These are phyloP conservation scores for Neurospora sp. DNA, from an alignment of 2,329 filamentous ascomycete species.

Conservation along the genomic window DNA sequence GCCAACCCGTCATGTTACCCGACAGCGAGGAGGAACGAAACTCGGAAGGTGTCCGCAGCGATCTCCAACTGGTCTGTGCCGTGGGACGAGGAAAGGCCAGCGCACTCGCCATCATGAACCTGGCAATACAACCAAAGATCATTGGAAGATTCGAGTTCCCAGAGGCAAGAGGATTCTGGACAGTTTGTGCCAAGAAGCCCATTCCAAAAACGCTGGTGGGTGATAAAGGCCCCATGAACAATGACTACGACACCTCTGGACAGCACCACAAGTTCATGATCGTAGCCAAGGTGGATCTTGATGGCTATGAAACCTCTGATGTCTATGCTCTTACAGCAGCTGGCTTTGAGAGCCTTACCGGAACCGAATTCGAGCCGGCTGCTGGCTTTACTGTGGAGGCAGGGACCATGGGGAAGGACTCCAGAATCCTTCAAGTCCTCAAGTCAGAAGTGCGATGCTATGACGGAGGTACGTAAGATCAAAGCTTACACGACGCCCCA, in stretches of 20 bases:
- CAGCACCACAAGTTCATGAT: conserved; percentile 76
- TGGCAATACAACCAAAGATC: conserved; percentile 64
- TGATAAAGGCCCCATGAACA: conserved; percentile 39
- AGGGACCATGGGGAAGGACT: conserved; percentile 70
- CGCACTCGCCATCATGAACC: conserved; percentile 66
- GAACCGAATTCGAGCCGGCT: conserved; percentile 84
- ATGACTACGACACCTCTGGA: conserved; percentile 48
- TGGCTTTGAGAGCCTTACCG: conserved; percentile 64
- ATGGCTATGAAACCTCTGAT: conserved; percentile 66
- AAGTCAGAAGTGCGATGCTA: conserved; percentile 84
- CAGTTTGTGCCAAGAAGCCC: conserved; percentile 60
- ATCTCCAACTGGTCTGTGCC: conserved; percentile 50
- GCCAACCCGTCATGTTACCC: conserved; percentile 38
- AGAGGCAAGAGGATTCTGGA: conserved; percentile 71
- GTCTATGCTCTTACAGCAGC: conserved; percentile 68
- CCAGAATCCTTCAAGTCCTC: conserved; percentile 77
- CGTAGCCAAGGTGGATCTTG: conserved; percentile 60
- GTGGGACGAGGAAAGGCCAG: conserved; percentile 58
- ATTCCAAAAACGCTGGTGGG: conserved; percentile 50
- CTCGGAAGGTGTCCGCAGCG: conserved; percentile 39
- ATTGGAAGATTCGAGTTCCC: conserved; percentile 63
- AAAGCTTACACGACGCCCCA: conserved; percentile 1
- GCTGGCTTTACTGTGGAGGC: conserved; percentile 82
- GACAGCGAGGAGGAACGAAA: conserved; percentile 36
- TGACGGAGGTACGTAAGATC: conserved; percentile 60